Conservation (phyloP, 2,329 filamentous ascomycete species). For the Spiromastix sp. region DNA sequence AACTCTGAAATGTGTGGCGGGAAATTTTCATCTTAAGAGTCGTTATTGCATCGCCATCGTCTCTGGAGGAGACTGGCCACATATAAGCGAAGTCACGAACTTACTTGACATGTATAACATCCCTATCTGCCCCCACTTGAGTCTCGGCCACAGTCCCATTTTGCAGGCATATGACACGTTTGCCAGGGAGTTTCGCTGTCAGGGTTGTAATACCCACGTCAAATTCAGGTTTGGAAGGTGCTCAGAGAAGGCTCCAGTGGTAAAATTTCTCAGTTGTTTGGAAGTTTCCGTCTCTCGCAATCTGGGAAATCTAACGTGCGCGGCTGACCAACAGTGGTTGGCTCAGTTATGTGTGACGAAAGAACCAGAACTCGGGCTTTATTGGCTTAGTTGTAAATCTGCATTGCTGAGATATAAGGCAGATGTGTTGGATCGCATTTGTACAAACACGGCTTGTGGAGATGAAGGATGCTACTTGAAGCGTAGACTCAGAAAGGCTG, state of each 20-base stretch:
- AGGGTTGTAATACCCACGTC: not conserved
- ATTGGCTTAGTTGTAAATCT: not conserved
- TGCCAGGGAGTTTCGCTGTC: not conserved
- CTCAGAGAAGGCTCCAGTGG: no score
- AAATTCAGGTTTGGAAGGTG: no score
- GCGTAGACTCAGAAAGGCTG: not conserved
- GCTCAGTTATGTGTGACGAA: not conserved
- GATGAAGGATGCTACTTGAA: not conserved
- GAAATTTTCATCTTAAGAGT: not conserved
- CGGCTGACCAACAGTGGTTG: not conserved
- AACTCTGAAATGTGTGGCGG: not conserved
- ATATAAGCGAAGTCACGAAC: not conserved
- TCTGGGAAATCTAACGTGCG: not conserved
- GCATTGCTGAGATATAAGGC: not conserved
- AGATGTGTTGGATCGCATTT: not conserved
- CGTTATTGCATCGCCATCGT: not conserved
- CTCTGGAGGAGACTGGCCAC: not conserved
- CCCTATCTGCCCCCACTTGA: slow-evolving; percentile 1
- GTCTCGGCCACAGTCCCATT: not conserved
- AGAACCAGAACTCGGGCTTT: not conserved
- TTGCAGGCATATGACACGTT: not conserved
- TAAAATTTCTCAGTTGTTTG: no score
- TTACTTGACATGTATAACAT: not conserved
- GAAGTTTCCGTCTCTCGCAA: not conserved
- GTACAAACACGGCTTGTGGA: not conserved